Evolutionary conservation across 352 stramenopile genomes (phyloP), one percentile per base, ranked within the genome.

Genomic region (Phytophthora agathidicida): DNA sequence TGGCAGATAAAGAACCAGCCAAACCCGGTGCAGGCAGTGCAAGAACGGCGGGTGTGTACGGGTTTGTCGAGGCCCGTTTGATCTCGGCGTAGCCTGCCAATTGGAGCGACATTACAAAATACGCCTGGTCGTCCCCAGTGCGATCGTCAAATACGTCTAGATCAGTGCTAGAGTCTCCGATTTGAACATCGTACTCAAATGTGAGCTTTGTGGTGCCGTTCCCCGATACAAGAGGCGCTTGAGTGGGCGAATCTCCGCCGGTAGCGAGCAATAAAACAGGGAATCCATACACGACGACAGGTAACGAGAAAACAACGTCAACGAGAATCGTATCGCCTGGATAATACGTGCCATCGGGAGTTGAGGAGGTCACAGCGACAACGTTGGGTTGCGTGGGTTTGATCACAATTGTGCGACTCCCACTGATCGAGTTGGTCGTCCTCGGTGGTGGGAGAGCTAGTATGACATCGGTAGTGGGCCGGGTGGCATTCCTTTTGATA

Each of bases 141-240:
- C 79, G 80, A 30, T 91, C 81, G 32, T 90, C 83, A 0, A 77
- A 48, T 0, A 91, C 70, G 13, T 83, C 78, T 6, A 93, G 47
- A 7, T 41, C 43, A 3, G 49, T 33, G 10, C 68, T 74, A 0
- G 44, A 44, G 36, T 93, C 83, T 35, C 72, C 75, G 3, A 73
- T 46, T 3, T 52, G 37, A 7, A 93, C 37, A 2, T 54, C 35
- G 23, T 93, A 91, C 3, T 65, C 38, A 35, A 93, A 93, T 7
- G 60, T 69, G 3, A 93, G 60, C 9, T 53, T 75, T 10, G 26
- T 43, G 0, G 83, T 78, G 13, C 42, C 53, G 28, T 87, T 90
- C 0, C 83, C 83, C 3, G 37, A 41, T 2, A 22, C 23, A 4
- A 82, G 73, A 1, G 35, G 33, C 0, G 80, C 77, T 19, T 46